Evolutionary conservation across 345 rosid species (phyloP), one percentile per base, ranked within the genome.

Genomic region (Draba incana): DNA sequence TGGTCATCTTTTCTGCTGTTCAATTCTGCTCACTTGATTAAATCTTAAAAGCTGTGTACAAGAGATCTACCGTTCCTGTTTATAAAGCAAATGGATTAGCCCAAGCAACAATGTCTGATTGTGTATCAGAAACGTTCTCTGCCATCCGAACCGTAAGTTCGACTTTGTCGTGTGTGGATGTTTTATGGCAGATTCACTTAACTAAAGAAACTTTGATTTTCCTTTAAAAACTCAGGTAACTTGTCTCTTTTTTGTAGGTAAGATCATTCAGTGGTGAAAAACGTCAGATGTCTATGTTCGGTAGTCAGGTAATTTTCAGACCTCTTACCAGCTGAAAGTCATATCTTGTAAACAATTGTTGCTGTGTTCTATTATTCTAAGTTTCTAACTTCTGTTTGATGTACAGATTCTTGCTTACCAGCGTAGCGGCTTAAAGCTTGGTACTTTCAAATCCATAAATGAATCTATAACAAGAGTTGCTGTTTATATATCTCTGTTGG

Each of bases 201-300:
- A 46, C 61, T 16, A 15, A 33, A 35, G 35, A 68, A 55, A 15
- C 24, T 47, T 61, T 68, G 6, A 68, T 37, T 23, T 35, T 10
- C 31, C 68, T 39, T 33, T 53, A 63, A 57, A 71, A 39, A 60
- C 57, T 72, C 48, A 59, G 41, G 15, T 63, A 59, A 15, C 37
- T 49, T 30, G 30, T 54, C 52, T 77, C 16, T 76, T 71, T 52
- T 20, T 70, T 66, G 39, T 61, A 90, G 98, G 98, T 93, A 52
- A 85, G 98, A 81, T 93, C 97, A n/a, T 93, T 93, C 79, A 82
- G 98, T 49, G 98, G 98, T 64, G 98, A 93, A 81, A 90, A 82
- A 72, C 88, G 81, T 57, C 98, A 90, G 78, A 90, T 93, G 98
- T 80, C 74, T 61, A 79, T 84, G 82, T 88, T 93, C 57, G 96